Evolutionary conservation across 345 rosid species (phyloP).

Genomic region (Noccaea bulbosa): DNA sequence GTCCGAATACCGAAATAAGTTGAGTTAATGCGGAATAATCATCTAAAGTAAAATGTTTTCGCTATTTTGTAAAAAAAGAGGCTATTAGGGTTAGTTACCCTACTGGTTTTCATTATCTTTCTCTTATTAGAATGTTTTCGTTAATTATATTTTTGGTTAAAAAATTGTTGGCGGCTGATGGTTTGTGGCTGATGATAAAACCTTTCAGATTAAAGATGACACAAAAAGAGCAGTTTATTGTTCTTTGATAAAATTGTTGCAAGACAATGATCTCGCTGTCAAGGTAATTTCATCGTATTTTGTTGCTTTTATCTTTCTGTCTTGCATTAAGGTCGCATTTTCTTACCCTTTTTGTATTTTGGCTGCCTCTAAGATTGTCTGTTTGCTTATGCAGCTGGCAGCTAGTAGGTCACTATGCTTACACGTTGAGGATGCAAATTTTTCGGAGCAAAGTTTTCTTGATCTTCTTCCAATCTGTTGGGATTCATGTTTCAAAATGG

Average conservation of each 20-base stretch:
- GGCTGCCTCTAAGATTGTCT: constrained; percentile 45
- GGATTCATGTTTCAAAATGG: constrained; percentile 85
- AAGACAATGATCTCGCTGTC: constrained; percentile 85
- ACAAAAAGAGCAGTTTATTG: constrained; percentile 91
- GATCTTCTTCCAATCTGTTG: constrained; percentile 95
- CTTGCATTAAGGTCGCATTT: not conserved
- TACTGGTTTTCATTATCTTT: not conserved
- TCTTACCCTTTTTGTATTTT: not conserved
- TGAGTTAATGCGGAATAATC: constrained; percentile 18
- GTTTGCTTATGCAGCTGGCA: constrained; percentile 72
- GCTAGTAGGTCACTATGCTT: constrained; percentile 93
- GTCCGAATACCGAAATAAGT: not conserved
- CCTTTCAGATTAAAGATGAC: constrained; percentile 83
- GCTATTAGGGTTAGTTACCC: not conserved
- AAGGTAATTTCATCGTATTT: constrained; percentile 55
- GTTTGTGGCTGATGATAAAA: constrained; percentile 40
- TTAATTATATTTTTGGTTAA: not conserved
- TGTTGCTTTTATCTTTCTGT: constrained; percentile 15
- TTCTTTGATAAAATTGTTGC: constrained; percentile 79
- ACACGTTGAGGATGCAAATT: constrained; percentile 95
- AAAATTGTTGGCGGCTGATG: constrained; percentile 10
- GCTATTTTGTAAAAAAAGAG: not conserved
- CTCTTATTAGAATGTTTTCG: not conserved
- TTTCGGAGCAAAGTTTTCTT: constrained; percentile 65
- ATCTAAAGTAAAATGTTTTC: constrained; percentile 6